Evolutionary conservation across 1,284 basidiomycete genomes (phyloP).

Genomic region (Boletus semigastroideus): DNA sequence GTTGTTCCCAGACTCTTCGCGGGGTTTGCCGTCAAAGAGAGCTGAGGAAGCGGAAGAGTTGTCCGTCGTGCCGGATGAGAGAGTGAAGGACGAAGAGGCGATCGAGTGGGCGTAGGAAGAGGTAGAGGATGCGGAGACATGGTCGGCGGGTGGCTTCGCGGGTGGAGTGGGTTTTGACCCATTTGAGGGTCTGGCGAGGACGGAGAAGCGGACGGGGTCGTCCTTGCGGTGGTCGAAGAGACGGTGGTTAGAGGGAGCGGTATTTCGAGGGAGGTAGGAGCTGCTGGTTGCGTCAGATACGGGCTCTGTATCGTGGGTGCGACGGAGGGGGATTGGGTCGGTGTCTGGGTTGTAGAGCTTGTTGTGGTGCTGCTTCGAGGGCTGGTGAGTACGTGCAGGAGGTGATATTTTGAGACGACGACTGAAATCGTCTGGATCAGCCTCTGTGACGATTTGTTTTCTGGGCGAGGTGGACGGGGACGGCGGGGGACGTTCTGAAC

Average conservation of each 20-base stretch:
- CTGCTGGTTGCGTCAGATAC: conserved; percentile 56
- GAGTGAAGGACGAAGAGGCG: conserved; percentile 70
- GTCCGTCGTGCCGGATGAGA: conserved; percentile 72
- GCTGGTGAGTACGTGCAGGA: conserved; percentile 38
- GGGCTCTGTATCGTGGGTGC: conserved; percentile 60
- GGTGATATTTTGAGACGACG: conserved; percentile 65
- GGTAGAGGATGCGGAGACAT: conserved; percentile 72
- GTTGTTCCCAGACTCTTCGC: conserved; percentile 59
- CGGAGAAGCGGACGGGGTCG: conserved; percentile 78
- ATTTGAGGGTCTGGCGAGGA: conserved; percentile 51
- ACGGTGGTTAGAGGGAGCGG: conserved; percentile 45
- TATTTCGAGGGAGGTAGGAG: conserved; percentile 46
- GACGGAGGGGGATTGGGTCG: conserved; percentile 62
- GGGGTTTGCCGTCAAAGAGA: conserved; percentile 53
- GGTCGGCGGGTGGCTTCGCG: conserved; percentile 64
- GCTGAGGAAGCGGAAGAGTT: conserved; percentile 68
- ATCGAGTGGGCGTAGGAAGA: conserved; percentile 75
- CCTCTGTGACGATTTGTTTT: conserved; percentile 37
- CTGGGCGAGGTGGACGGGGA: conserved; percentile 28
- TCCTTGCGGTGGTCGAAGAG: conserved; percentile 85
- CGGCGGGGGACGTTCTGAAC: conserved; percentile 42
- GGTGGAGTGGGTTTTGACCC: conserved; percentile 43
- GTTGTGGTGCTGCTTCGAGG: conserved; percentile 35
- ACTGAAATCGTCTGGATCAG: conserved; percentile 68
- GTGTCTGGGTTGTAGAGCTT: conserved; percentile 73